Evolutionary conservation across 2,329 filamentous ascomycete genomes (phyloP).

Genomic region (Exophiala aquamarina): DNA sequence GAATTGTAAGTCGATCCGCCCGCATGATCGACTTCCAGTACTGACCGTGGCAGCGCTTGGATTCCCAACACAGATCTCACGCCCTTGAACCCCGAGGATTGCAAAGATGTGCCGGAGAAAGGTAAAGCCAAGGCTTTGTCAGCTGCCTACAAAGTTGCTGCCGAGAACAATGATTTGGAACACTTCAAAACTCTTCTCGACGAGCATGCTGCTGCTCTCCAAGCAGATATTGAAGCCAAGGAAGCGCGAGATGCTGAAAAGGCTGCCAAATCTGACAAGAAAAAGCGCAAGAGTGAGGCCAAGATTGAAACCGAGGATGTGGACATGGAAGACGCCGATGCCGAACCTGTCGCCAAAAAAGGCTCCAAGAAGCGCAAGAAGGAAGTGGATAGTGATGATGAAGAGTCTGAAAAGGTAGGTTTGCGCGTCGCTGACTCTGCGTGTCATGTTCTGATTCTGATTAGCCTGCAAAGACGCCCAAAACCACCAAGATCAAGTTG

Average conservation of each 20-base stretch:
- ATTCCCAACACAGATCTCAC: constrained; percentile 80
- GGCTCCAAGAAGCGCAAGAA: constrained; percentile 80
- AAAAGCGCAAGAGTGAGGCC: constrained; percentile 46
- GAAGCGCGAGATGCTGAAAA: constrained; percentile 65
- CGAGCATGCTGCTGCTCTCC: constrained; percentile 56
- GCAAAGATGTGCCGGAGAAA: constrained; percentile 66
- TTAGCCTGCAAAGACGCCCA: constrained; percentile 64
- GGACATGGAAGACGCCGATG: constrained; percentile 48
- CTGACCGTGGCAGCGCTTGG: constrained; percentile 69
- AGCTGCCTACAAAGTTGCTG: constrained; percentile 76
- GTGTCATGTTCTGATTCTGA: constrained; percentile 16
- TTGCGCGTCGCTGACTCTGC: neutral
- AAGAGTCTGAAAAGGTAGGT: constrained; percentile 70
- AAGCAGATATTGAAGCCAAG: constrained; percentile 61
- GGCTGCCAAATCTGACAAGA: constrained; percentile 53
- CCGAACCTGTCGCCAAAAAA: constrained; percentile 54
- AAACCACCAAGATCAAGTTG: constrained; percentile 58
- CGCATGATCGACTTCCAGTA: constrained; percentile 1
- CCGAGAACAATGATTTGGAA: constrained; percentile 72
- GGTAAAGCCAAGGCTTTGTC: constrained; percentile 78
- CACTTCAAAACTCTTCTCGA: constrained; percentile 79
- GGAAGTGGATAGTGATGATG: constrained; percentile 62
- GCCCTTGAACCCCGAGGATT: constrained; percentile 71
- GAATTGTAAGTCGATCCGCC: constrained; percentile 76
- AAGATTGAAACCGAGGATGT: constrained; percentile 47